A percentile compares a stretch with the other conserved stretches of the same genome.
Conservation (phyloP, 495 filamentous ascomycete species). For the Penicillium samsonianum region DNA sequence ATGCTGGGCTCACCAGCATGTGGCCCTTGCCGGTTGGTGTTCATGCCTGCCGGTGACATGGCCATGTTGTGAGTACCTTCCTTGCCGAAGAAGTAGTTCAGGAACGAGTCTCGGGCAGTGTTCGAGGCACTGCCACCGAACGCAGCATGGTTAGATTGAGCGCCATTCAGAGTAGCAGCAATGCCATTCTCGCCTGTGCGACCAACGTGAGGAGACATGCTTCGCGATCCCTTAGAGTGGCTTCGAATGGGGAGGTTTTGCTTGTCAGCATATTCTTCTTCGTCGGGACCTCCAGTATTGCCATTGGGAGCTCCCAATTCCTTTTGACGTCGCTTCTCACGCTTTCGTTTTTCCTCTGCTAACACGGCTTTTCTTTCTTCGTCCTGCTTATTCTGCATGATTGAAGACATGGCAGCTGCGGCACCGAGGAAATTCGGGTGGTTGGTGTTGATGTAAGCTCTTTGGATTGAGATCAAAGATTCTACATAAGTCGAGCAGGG, state of each 20-base stretch:
- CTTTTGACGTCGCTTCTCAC: constrained; percentile 78
- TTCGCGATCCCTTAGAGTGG: constrained; percentile 65
- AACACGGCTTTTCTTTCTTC: constrained; percentile 78
- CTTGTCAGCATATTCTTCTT: constrained; percentile 57
- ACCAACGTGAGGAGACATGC: constrained; percentile 78
- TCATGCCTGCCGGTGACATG: constrained; percentile 34
- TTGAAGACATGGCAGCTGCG: constrained; percentile 95
- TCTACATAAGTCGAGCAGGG: constrained; percentile 90
- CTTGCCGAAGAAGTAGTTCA: constrained; percentile 98
- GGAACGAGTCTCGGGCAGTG: constrained; percentile 76
- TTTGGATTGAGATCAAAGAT: constrained; percentile 93
- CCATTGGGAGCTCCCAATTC: constrained; percentile 79
- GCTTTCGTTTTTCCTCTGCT: constrained; percentile 79
- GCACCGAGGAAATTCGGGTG: constrained; percentile 98
- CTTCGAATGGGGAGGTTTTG: constrained; percentile 58
- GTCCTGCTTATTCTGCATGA: constrained; percentile 91
- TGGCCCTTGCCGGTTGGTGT: constrained; percentile 64
- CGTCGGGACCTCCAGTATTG: constrained; percentile 65
- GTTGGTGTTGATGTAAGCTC: constrained; percentile 99
- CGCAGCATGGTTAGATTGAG: constrained; percentile 62
- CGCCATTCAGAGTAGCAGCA: constrained; percentile 66
- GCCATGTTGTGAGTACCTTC: constrained; percentile 59
- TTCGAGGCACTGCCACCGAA: constrained; percentile 59
- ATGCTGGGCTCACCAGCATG: constrained; percentile 77
- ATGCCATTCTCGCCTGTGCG: constrained; percentile 62